Conservation (phyloP, 306 rosid species). For the Dicorynia guianensis region DNA sequence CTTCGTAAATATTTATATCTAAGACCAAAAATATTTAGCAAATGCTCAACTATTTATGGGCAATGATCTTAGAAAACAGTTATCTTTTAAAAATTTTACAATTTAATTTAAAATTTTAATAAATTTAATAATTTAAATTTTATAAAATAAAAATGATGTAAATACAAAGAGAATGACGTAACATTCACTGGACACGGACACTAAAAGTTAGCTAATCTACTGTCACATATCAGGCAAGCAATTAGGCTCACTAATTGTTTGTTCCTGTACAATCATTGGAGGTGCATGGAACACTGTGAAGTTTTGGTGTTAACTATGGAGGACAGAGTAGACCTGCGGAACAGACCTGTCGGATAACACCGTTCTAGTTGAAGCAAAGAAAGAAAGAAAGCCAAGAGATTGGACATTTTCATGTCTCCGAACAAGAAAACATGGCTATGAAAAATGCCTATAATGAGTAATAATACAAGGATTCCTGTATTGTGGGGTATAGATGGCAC, state of each 20-base stretch:
- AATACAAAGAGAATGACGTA: too few species aligned
- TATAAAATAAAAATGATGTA: too few species aligned
- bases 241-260: constrained; percentile 36
- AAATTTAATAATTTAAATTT: too few species aligned
- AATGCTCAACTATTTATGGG: too few species aligned
- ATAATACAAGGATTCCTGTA: constrained; percentile 40
- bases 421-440: constrained; percentile 27
- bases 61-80: too few species aligned
- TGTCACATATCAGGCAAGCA: constrained; percentile 15
- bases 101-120: too few species aligned
- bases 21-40: too few species aligned
- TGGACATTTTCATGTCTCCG: constrained; percentile 41
- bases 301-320: neutral
- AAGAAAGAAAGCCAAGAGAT: constrained; percentile 11
- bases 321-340: constrained; percentile 36
- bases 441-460: constrained; percentile 49
- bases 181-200: neutral
- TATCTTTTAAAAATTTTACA: too few species aligned
- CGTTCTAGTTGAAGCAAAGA: constrained; percentile 26
- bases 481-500: constrained; percentile 18
- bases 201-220: constrained; percentile 21
- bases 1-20: neutral
- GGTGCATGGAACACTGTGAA: constrained; percentile 19
- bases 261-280: constrained; percentile 47
- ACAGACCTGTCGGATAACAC: constrained; percentile 39